phyloP scores from a whole-genome alignment of 2,329 filamentous ascomycete genomes.

The Aspergillus ibericus region DNA sequence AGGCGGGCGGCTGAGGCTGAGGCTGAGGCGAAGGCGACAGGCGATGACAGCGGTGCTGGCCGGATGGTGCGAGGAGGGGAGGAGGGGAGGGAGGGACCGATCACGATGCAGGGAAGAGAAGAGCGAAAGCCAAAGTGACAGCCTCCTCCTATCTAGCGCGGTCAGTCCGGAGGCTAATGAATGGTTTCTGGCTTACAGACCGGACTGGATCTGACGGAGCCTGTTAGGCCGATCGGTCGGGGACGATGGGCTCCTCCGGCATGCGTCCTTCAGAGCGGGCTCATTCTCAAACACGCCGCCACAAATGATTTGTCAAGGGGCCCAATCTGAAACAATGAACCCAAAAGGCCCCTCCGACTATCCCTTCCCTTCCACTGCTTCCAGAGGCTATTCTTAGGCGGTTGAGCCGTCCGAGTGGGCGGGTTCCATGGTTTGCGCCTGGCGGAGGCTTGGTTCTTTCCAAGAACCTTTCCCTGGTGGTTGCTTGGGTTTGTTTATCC shows the following conservation, averaged over 20 bases:
- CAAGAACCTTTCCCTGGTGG: neutral
- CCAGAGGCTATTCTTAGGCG: conserved; percentile 5
- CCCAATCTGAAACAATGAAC: conserved; percentile 23
- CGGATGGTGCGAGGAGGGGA: neutral
- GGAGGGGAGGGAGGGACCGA: neutral
- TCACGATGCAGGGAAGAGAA: neutral
- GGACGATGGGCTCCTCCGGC: conserved; percentile 11
- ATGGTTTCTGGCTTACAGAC: conserved; percentile 2
- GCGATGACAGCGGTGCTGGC: neutral
- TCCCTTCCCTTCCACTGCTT: neutral
- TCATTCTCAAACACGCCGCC: conserved; percentile 14
- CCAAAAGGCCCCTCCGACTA: conserved; percentile 8
- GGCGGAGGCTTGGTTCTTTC: neutral
- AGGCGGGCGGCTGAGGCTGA: neutral
- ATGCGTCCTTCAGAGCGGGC: conserved; percentile 2
- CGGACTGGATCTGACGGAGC: conserved; percentile 6
- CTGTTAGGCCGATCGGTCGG: conserved; percentile 13
- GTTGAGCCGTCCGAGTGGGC: neutral
- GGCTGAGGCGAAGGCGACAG: neutral
- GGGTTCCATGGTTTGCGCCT: conserved; percentile 4
- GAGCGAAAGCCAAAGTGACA: neutral
- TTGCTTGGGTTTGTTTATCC: neutral
- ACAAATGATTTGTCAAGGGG: conserved; percentile 21
- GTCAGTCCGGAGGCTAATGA: neutral
- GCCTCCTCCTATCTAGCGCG: neutral